Conservation (phyloP, 2,329 filamentous ascomycete species). For the Akanthomyces uredinophilus region DNA sequence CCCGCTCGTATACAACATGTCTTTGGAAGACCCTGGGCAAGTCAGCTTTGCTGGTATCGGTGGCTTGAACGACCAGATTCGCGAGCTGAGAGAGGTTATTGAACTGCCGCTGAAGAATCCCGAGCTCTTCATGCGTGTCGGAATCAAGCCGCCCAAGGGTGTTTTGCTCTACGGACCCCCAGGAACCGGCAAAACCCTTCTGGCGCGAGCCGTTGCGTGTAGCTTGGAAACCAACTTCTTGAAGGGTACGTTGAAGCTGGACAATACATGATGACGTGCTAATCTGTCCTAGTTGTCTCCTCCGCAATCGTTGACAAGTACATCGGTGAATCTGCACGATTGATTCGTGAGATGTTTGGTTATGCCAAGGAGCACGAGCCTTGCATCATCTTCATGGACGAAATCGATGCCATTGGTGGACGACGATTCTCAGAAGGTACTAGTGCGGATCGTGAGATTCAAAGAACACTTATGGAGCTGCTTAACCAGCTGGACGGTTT, state of each 20-base stretch:
- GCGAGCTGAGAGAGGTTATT: conserved; percentile 95
- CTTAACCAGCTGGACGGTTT: conserved; percentile 98
- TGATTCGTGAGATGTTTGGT: conserved; percentile 99
- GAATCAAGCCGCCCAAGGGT: conserved; percentile 98
- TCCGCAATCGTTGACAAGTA: conserved; percentile 99
- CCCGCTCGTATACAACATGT: conserved; percentile 99
- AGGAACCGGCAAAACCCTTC: conserved; percentile 91
- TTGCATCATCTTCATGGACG: conserved; percentile 99
- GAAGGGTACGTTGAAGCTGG: conserved; percentile 61
- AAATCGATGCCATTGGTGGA: conserved; percentile 98
- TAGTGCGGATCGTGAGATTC: conserved; percentile 95
- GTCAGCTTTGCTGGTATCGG: conserved; percentile 97
- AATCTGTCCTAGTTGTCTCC: conserved; percentile 67
- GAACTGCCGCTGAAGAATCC: conserved; percentile 98
- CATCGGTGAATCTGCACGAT: conserved; percentile 92
- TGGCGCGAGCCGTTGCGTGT: conserved; percentile 92
- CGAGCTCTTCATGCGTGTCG: conserved; percentile 91
- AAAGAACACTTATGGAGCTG: conserved; percentile 96
- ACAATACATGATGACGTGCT: conserved; percentile 11
- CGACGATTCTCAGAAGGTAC: conserved; percentile 96
- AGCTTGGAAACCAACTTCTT: conserved; percentile 97
- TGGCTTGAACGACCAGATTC: conserved; percentile 95
- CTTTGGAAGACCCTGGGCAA: conserved; percentile 92
- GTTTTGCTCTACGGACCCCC: conserved; percentile 94
- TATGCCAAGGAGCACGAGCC: conserved; percentile 99